Evolutionary conservation across 2,329 filamentous ascomycete species (phyloP), one percentile per base, ranked within the genome.

Genomic region (Epichloe amarillans): DNA sequence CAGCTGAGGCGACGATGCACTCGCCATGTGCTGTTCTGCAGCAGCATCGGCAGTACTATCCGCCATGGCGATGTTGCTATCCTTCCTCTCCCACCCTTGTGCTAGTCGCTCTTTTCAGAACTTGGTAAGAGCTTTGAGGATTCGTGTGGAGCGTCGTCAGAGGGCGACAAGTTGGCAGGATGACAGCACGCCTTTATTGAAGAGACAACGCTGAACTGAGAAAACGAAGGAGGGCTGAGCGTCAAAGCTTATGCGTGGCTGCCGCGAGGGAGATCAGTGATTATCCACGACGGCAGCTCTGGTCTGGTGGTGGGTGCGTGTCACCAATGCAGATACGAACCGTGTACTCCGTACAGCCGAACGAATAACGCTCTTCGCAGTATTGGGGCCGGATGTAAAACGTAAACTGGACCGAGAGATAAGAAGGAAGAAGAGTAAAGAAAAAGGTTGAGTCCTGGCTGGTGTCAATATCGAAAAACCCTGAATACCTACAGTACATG

Each of bases 1-100:
- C 50, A 66, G 58, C 44, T 55, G 60, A 23, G 61, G 64, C 17
- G 64, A 65, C 12, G 59, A 58, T 55, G 39, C 4, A 41, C 36
- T 36, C 7, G 45, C 14, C 5, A 5, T 26, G 5, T 26, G 36
- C 43, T 37, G 46, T 19, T 40, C 39, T 15, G 33, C 45, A 19
- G 30, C 19, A 17, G 14, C 15, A 7, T 30, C 35, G 21, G 49
- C n/a, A 19, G 37, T 3, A 37, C 17, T 23, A 17, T 33, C 23
- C 17, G 41, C 46, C 50, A 52, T 52, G 42, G n/a, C 35, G 26
- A 49, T 21, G 23, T 12, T 41, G 46, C 37, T 17, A 19, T 14
- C 4, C 19, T 10, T 33, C 41, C 14, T 12, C 39, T 21, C 33
- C 26, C 8, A 4, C 26, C 23, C 38, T 33, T 23, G 47, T 21